Evolutionary conservation across 1,284 basidiomycete species (phyloP).

Genomic region (Fistulinella cinereoalba): DNA sequence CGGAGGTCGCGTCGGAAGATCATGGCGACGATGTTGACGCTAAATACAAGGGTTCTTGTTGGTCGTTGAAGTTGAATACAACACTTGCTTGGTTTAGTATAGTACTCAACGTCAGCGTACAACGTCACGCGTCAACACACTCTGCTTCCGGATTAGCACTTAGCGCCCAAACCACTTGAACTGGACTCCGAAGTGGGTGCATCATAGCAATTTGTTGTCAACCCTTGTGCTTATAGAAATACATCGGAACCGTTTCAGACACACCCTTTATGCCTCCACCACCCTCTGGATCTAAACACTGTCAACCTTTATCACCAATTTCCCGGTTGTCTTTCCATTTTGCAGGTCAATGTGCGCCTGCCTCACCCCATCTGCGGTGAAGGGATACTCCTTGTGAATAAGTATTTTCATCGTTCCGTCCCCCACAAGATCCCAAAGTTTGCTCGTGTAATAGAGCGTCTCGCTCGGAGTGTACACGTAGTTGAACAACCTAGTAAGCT

Average conservation of each 20-base stretch:
- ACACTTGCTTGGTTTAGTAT: constrained; percentile 19
- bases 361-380: constrained; percentile 77
- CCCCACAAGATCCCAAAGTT: constrained; percentile 66
- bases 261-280: background rate
- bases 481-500: constrained; percentile 49
- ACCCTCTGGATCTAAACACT: constrained; percentile 6
- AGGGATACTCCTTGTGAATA: constrained; percentile 78
- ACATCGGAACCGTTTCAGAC: background rate
- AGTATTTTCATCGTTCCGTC: constrained; percentile 66
- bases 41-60: constrained; percentile 28
- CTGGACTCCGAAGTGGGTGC: too few relatives aligned
- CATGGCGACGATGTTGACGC: constrained; percentile 20
- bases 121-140: too few relatives aligned
- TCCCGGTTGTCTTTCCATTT: constrained; percentile 79
- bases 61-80: constrained; percentile 17
- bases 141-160: too few relatives aligned
- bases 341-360: constrained; percentile 80
- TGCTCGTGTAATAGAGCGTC: constrained; percentile 44
- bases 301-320: constrained; percentile 70
- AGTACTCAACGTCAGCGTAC: background rate
- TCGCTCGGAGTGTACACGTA: constrained; percentile 43
- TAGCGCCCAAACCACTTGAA: too few relatives aligned
- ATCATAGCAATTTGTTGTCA: too few relatives aligned
- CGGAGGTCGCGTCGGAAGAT: background rate
- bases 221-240: too few relatives aligned